Base-by-base conservation (phyloP, 192 early-diverging fungal species). In the Backusella liffmaniae region DNA sequence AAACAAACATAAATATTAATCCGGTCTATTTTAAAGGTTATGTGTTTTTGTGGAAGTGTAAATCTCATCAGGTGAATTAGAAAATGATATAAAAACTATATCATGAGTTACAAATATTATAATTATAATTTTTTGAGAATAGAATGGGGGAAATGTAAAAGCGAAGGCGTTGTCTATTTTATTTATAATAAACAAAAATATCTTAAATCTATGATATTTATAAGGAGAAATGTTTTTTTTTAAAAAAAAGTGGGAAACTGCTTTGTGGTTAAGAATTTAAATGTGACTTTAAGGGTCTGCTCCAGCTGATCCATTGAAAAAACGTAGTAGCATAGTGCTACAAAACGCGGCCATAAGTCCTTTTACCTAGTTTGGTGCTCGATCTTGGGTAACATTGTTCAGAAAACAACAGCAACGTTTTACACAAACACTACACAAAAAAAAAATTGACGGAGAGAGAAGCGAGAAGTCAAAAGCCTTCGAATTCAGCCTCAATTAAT, bases 291-390 rank as follows among this genome's bases (percentile, higher is more conserved):
- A 59, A 59, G 56, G 21, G 56, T 59, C 56, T 59, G 3, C 23
- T 62, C 10, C 56, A 13, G 21, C 10, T 62, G 56, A 62, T 62
- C 10, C 10, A 62, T 62, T 29, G 23, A 26, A 29, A 10, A 29
- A 56, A 62, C 29, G 26, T 13, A 29, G 56, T 62, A 62, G 56
- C 56, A 62, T 13, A 62, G 56, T 62, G 56, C 56, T 62, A 62
- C 56, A 62, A 62, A 62, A 62, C n/a, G 7, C 56, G 56, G 56
- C 23, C 12, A 62, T 62, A 62, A 62, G 56, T 62, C 56, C 56
- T 62, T 62, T 59, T 62, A 3, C 56, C 56, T 29, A 26, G 23
- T 62, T 62, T 62, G 23, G 56, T 62, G 56, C 26, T 62, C 21
- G 56, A 29, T 62, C 56, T 62, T 62, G 56, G 56, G 56, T 62